Base-by-base conservation (phyloP, 2,329 filamentous ascomycete species). In the Trichoderma citrinoviride region DNA sequence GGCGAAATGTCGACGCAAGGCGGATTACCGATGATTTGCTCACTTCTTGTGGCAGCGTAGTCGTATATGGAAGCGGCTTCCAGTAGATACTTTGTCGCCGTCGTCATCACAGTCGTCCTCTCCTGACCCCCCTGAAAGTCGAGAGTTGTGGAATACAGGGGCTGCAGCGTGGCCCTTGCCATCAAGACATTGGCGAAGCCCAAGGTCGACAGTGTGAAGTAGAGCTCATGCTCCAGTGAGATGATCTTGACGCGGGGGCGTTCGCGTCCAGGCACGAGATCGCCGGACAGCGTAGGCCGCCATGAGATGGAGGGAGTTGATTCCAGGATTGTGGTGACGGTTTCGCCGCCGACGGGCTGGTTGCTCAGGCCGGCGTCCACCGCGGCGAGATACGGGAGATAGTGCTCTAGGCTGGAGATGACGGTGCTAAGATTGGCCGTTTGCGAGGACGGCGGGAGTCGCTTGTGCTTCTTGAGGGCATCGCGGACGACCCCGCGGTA, bases 391-490 rank as follows among this genome's bases (percentile, higher is more conserved):
- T 94, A 96, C 0, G 93, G 92, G 10, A 97, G 81, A 73, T 98
- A 99, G 66, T 84, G 84, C 65, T 89, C 88, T 12, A 97, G 74
- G 44, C 87, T 85, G 40, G 87, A 83, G 62, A 91, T 81, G 43
- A 98, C 82, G 6, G 85, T 84, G 25, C 86, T 82, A 6, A 99
- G 83, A 73, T 92, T 88, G 23, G 88, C 82, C 6, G 87, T 80
- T 75, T 92, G 91, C 25, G 90, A 87, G 10, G 85, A 75, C 8
- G 90, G 82, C 4, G 91, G 84, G n/a, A 97, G 85, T 60, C 92
- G 88, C 77, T 97, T 98, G 82, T 97, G 89, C 71, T 88, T 88
- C 79, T 98, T 98, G 66, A 99, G 83, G 3, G 88, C 85, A 76
- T 94, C 88, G 71, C 92, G 88, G 58, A 97, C 84, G 19, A 96